Percentiles rank a stretch among this genome's conserved stretches.
Conservation (phyloP, 2,329 filamentous ascomycete species). For the Alternaria sp. region DNA sequence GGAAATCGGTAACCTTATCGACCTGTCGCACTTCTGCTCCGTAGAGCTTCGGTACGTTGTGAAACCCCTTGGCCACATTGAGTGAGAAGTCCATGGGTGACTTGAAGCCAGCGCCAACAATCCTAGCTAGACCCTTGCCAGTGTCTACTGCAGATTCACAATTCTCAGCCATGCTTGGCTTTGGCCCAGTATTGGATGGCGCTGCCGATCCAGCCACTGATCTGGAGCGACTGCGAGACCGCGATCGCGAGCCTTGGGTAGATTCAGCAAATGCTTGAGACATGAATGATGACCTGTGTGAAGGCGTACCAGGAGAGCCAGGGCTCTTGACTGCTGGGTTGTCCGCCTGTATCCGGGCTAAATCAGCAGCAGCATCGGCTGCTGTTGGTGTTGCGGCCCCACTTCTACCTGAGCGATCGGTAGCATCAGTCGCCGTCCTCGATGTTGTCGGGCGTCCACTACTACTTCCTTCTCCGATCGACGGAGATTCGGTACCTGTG, state of each 20-base stretch:
- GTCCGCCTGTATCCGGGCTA: slow-evolving; percentile 13
- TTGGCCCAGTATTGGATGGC: slow-evolving; percentile 22
- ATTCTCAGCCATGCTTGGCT: slow-evolving; percentile 19
- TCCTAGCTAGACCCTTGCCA: slow-evolving; percentile 71
- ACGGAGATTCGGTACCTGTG: slow-evolving; percentile 12
- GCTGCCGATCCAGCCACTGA: slow-evolving; percentile 6
- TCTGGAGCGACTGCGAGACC: slow-evolving; percentile 20
- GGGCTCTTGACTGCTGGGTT: slow-evolving; percentile 15
- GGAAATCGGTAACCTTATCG: slow-evolving; percentile 78
- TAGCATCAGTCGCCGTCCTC: slow-evolving; percentile 20
- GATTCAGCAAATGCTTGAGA: slow-evolving; percentile 41
- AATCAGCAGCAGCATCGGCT: slow-evolving; percentile 12
- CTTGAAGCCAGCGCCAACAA: slow-evolving; percentile 76
- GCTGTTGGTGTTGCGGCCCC: slow-evolving; percentile 28
- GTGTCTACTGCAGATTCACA: slow-evolving; percentile 68
- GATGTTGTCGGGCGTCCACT: slow-evolving; percentile 18
- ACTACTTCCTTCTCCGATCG: slow-evolving; percentile 22
- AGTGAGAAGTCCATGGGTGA: slow-evolving; percentile 86
- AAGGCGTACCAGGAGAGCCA: slow-evolving; percentile 27
- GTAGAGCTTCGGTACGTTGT: slow-evolving; percentile 85
- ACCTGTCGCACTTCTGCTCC: slow-evolving; percentile 81
- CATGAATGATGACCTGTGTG: slow-evolving; percentile 39
- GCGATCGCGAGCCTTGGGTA: slow-evolving; percentile 36
- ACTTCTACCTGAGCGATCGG: slow-evolving; percentile 22
- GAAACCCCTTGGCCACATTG: slow-evolving; percentile 82